Evolutionary conservation across 2,329 filamentous ascomycete genomes (phyloP), one percentile per base, ranked within the genome.

Genomic region (Sporothrix protearum): DNA sequence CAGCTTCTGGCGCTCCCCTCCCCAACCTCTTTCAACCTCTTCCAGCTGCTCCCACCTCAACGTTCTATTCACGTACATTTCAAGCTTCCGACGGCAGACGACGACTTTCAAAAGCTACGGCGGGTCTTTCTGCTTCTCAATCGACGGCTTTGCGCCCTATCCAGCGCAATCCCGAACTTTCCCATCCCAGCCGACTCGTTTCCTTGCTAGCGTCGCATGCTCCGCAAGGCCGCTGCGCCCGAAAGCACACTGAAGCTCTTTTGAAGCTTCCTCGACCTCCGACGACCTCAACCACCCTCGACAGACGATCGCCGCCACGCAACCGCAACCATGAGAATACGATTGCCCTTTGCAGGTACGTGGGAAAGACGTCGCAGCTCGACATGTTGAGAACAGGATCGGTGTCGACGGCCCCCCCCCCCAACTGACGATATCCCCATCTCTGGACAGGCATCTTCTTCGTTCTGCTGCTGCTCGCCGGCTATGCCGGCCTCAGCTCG

Each of bases 311-410:
- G 39, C n/a, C 19, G 12, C 47, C 10, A 28, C 49, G 45, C 8
- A 14, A n/a, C 49, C 19, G 14, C 36, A 33, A 25, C 51, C 8
- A 96, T 97, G 91, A 92, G 92, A 81, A 93, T 97, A 83, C 89
- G 94, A 78, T 88, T 94, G 77, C 91, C 92, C 71, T 97, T 97
- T 79, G 93, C 93, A 83, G 92, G 94, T 96, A 84, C 78, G 88
- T 83, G 73, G 7, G 3, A 47, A 4, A 47, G n/a, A n/a, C n/a
- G n/a, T n/a, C n/a, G n/a, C n/a, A n/a, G n/a, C n/a, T n/a, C n/a
- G n/a, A n/a, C n/a, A n/a, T n/a, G n/a, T n/a, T n/a, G n/a, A n/a
- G n/a, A n/a, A n/a, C n/a, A n/a, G n/a, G n/a, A n/a, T n/a, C n/a
- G n/a, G n/a, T n/a, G n/a, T n/a, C n/a, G n/a, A n/a, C n/a, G n/a